Conservation (phyloP, 331 rosid genomes). For the Erythrophleum ivorense region DNA sequence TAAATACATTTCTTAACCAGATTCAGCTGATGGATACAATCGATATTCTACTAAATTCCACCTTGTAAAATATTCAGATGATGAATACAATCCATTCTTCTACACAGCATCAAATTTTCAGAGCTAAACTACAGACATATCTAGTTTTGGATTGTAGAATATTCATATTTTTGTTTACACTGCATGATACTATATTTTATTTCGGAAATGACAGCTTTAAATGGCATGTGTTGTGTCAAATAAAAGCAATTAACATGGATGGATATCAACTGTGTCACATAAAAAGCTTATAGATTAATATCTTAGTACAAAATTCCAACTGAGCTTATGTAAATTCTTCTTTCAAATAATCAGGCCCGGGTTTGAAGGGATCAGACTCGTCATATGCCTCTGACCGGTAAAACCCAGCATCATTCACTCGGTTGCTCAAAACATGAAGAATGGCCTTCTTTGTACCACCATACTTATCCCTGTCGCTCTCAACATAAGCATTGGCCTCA, state of each 20-base stretch:
- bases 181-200: background rate
- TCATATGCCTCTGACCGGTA: conserved; percentile 81
- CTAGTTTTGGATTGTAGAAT: conserved; percentile 1
- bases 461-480: conserved; percentile 78
- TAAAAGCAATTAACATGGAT: conserved; percentile 8
- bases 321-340: conserved; percentile 55
- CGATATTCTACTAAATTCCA: too few relatives aligned
- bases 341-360: conserved; percentile 71
- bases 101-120: background rate
- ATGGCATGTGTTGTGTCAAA: conserved; percentile 15
- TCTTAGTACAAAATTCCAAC: conserved; percentile 25
- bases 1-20: conserved; percentile 16
- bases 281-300: conserved; percentile 24
- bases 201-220: conserved; percentile 6
- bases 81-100: background rate
- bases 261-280: background rate
- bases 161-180: background rate
- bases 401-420: conserved; percentile 80
- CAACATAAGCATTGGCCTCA: conserved; percentile 80
- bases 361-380: conserved; percentile 79
- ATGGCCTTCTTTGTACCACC: conserved; percentile 90
- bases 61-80: background rate
- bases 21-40: conserved; percentile 1
- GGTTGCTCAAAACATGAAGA: conserved; percentile 85
- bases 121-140: background rate